Evolutionary conservation across 2,329 filamentous ascomycete species (phyloP).

Genomic region (Calonectria leucothoes): DNA sequence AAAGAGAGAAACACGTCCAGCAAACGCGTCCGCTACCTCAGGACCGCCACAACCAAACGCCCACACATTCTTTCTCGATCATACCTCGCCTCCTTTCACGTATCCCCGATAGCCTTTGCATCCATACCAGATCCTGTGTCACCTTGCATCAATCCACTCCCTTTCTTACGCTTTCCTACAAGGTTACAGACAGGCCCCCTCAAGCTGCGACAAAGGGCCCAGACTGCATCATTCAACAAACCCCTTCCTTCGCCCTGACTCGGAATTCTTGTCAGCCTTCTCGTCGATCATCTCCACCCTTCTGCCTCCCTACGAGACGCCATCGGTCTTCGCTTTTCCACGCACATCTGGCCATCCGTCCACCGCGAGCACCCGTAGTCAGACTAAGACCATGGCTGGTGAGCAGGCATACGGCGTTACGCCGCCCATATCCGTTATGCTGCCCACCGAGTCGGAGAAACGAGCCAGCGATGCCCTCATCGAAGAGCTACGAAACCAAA

Average conservation of each 20-base stretch:
- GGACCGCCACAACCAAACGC: background rate
- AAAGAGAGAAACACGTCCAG: background rate
- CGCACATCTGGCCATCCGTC: background rate
- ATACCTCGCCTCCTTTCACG: constrained; percentile 8
- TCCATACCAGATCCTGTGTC: constrained; percentile 14
- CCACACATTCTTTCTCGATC: constrained; percentile 1
- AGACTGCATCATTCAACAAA: background rate
- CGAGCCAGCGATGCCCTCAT: constrained; percentile 83
- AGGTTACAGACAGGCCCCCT: background rate
- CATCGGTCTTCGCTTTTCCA: background rate
- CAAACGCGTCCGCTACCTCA: background rate
- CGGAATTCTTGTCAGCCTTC: constrained; percentile 2
- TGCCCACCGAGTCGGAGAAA: constrained; percentile 83
- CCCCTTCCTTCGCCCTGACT: background rate
- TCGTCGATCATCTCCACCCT: constrained; percentile 2
- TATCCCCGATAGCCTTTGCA: constrained; percentile 2
- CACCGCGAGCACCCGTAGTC: background rate
- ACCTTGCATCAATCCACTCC: background rate
- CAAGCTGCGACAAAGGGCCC: constrained; percentile 2
- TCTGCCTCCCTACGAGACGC: background rate
- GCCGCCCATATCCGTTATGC: constrained; percentile 80
- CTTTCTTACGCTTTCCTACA: background rate
- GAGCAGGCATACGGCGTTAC: constrained; percentile 74
- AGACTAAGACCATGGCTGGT: constrained; percentile 46
- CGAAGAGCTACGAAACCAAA: constrained; percentile 86